Percentiles rank a stretch among this genome's conserved stretches.
phyloP scores from a whole-genome alignment of 202 grass and related monocot genomes.

The Zoysia matrella region DNA sequence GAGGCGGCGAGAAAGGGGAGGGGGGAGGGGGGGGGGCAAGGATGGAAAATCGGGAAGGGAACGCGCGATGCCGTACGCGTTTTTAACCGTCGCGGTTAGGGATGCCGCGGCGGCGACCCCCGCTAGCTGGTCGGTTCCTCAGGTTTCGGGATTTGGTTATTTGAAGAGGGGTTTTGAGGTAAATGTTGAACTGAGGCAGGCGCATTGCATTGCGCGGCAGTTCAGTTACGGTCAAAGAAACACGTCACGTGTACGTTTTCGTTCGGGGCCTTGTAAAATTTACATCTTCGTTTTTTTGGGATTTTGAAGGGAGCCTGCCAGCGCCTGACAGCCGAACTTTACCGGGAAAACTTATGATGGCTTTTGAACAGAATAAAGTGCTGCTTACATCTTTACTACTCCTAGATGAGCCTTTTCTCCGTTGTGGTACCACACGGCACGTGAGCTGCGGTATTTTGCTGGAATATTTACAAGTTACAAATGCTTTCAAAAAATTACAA shows the following conservation, averaged over 20 bases:
- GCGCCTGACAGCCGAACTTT: constrained; percentile 30
- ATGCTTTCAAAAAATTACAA: too few species aligned
- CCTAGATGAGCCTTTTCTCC: not conserved
- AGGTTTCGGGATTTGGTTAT: constrained; percentile 11
- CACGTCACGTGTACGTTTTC: not conserved
- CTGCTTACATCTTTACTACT: constrained; percentile 24
- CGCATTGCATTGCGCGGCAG: not conserved
- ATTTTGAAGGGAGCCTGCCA: not conserved
- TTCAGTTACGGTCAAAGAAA: not conserved
- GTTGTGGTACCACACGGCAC: constrained; percentile 11
- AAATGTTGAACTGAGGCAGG: not conserved
- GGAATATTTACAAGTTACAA: not conserved
- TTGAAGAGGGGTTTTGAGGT: not conserved
- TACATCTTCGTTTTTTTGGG: not conserved
- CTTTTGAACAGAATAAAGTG: constrained; percentile 39
- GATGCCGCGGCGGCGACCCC: constrained; percentile 1
- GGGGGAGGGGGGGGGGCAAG: too few species aligned
- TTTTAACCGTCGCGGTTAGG: constrained; percentile 62
- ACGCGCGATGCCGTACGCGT: constrained; percentile 50
- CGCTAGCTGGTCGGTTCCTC: not conserved
- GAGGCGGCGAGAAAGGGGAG: not conserved
- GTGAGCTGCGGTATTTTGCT: not conserved
- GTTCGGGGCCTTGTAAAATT: not conserved
- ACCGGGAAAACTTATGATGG: constrained; percentile 23
- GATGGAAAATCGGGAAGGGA: constrained; percentile 13